Evolutionary conservation across 2,329 filamentous ascomycete species (phyloP), one percentile per base, ranked within the genome.

Genomic region (Corinectria fuckeliana): DNA sequence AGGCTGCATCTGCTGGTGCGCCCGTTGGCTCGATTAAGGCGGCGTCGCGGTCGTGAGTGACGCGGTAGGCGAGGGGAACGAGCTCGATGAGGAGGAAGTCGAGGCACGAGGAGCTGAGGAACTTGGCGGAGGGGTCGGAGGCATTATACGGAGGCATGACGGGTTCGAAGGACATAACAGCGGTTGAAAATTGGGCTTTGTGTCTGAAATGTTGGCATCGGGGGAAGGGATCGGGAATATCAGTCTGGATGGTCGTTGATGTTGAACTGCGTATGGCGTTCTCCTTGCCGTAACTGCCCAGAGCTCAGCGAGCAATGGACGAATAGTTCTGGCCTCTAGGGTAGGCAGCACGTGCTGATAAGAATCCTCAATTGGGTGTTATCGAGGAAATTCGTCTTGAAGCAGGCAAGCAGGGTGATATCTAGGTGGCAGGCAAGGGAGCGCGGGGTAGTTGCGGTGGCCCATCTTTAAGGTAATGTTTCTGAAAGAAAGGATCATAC

Each of bases 61-160:
- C 84, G 65, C 95, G 88, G 77, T 96, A 92, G 5, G 94, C 91
- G 82, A 98, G 90, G 36, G 95, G 95, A 14, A 99, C 95, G 55
- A 99, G 87, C 80, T 99, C 95, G 74, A 98, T 98, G 69, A 99
- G 86, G 56, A 99, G 86, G 69, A 99, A 90, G 77, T 99, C 95
- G 70, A 99, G 88, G 75, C 91, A 93, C 47, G 94, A 95, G 57
- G 90, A 87, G 79, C 86, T 90, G 69, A 97, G 83, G 78, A 93
- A 91, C 61, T 88, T 87, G 58, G 91, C 90, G 60, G 83, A 83
- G 34, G 91, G 90, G 77, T 96, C 92, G 65, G 84, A 85, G 68
- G 88, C 81, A 76, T 89, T 90, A 80, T 86, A 89, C 13, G 88
- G 86, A 2, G 88, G 88, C 71, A 88, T 81, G 44, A 88, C 83